A percentile compares a stretch with the other conserved stretches of the same genome.
These are phyloP conservation scores for Seiridium unicorne DNA, from an alignment of 2,329 filamentous ascomycete species.

Conservation along the genomic window DNA sequence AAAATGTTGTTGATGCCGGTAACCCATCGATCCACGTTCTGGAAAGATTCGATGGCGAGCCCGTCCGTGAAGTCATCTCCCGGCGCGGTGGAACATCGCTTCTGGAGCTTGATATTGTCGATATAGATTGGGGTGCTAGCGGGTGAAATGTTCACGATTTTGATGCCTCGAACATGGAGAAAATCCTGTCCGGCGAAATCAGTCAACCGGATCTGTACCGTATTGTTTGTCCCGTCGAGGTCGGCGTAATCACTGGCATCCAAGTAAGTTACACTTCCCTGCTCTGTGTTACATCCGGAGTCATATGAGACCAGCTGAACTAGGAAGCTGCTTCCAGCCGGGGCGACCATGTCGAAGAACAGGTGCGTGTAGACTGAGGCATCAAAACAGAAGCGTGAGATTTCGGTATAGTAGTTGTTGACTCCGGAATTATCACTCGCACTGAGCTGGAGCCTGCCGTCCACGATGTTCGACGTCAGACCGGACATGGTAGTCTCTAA, in stretches of 20 bases:
- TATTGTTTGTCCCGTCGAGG: background rate
- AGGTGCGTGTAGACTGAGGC: background rate
- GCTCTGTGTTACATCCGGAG: background rate
- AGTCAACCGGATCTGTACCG: background rate
- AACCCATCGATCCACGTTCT: background rate
- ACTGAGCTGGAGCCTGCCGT: background rate
- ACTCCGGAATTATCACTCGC: background rate
- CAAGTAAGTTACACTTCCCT: background rate
- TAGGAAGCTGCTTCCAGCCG: background rate
- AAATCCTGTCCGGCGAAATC: background rate
- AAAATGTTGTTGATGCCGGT: constrained; percentile 1
- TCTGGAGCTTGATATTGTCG: background rate
- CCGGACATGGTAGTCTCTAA: background rate
- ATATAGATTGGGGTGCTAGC: background rate
- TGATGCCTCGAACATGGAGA: background rate
- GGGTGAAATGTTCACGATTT: background rate
- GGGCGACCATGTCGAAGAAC: background rate
- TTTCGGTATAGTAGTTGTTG: constrained; percentile 1
- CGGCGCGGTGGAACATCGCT: background rate
- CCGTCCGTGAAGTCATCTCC: background rate
- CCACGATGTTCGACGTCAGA: background rate
- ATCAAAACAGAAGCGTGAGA: background rate
- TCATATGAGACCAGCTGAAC: background rate
- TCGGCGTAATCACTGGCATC: background rate
- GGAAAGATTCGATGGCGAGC: background rate